Evolutionary conservation across 345 rosid species (phyloP), one percentile per base, ranked within the genome.

Genomic region (Anastatica hierochuntica): DNA sequence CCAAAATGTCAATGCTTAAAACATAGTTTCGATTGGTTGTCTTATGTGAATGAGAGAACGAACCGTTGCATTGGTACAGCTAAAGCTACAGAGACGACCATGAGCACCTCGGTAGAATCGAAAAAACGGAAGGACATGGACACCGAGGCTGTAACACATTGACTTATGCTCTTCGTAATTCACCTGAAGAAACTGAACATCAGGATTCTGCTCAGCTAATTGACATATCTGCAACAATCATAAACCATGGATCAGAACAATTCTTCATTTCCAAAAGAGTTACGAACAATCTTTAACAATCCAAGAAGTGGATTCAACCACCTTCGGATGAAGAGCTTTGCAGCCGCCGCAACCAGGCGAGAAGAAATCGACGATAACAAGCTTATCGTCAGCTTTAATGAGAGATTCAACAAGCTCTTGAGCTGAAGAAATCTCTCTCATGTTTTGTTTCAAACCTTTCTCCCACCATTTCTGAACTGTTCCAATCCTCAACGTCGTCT

Each of bases 31-130:
- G 3, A 15, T 14, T 9, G 19, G 1, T 51, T 16, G 10, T 55
- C 0, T 47, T 29, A 29, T 7, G 3, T 13, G 10, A 37, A 2
- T 14, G 0, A 30, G 47, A 43, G 51, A 43, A 79, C 87, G 50
- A 68, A 88, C 98, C 79, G 98, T 92, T 52, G 98, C 96, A 76
- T 83, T 85, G 26, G 98, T 88, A 59, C 95, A 88, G 76, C 98
- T 92, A 65, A 88, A 92, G 72, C 96, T 85, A 67, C 96, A 88
- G 30, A 92, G 49, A 43, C 94, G 94, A 45, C 98, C 96, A 3
- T 83, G 84, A 67, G 95, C 78, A 6, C 96, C 94, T 27, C 96
- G 61, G 61, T 85, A 92, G 45, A 92, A 80, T 37, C 96, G 71
- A 64, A 92, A 92, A 72, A 92, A 92, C 0, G 95, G 96, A 14